Base-by-base conservation (phyloP, 129 eudicot genomes). In the Centella asiatica region DNA sequence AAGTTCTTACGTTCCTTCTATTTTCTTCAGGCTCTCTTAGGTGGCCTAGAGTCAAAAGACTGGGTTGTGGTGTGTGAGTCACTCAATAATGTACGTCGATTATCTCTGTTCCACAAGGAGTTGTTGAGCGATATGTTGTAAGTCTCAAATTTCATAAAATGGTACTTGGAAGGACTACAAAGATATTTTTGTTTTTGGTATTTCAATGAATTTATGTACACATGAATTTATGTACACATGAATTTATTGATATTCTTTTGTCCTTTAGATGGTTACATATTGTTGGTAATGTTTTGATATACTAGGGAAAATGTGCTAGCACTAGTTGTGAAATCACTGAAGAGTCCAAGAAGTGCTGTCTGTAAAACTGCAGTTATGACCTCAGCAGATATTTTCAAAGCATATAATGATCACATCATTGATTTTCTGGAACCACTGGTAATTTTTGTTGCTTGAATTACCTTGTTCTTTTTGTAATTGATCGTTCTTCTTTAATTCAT, bases 311-410 rank as follows among this genome's bases (percentile, higher is more conserved):
- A 76, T 40, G 87, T 83, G 74, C 72, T 89, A 50, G 31, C 77
- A 26, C 77, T 85, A 39, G 63, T 89, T 48, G 90, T 76, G 75
- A 89, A 89, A 78, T 77, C 97, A 51, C 47, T 85, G 54, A 89
- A 89, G 79, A 89, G 83, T 70, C 97, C 97, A 2, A 85, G 97
- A 76, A 89, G 97, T 69, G 97, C 95, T 69, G 80, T 89, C 46
- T 85, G 90, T 62, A 89, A 89, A 72, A 89, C 97, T 20, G 81
- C 92, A 63, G 69, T 85, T 57, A 80, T 89, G 95, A 78, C 95
- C 18, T 85, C 73, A 49, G 78, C 80, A 25, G 97, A 89, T 81
- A 82, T 89, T 57, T 83, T 89, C 69, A 75, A 76, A 70, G 86
- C 88, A 44, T 89, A 73, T 69, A 76, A 85, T 19, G 95, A 89